A percentile compares a stretch with the other conserved stretches of the same genome.
These are phyloP conservation scores for Amniculicola lignicola DNA, from an alignment of 495 filamentous ascomycete species.

Conservation along the genomic window DNA sequence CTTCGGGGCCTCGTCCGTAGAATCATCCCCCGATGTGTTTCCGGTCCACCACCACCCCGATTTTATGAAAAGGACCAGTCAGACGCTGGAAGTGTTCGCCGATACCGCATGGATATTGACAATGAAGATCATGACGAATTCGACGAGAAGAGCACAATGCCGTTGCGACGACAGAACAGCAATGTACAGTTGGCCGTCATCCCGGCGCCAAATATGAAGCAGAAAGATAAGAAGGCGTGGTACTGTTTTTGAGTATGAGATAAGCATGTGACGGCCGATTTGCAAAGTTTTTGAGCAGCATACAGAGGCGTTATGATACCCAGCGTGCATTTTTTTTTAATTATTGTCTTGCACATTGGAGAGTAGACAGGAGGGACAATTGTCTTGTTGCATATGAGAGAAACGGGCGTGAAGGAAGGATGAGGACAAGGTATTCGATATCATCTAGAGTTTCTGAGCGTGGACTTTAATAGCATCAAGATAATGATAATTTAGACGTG, in stretches of 20 bases:
- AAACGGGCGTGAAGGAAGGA: no score
- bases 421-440: no score
- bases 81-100: conserved; percentile 21
- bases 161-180: background rate
- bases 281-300: conserved; percentile 8
- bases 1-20: conserved; percentile 17
- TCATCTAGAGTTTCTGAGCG: no score
- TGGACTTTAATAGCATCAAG: no score
- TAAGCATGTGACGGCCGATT: background rate
- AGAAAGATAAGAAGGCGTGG: conserved; percentile 14
- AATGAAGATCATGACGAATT: conserved; percentile 9
- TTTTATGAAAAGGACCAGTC: conserved; percentile 26
- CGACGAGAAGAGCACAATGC: conserved; percentile 15
- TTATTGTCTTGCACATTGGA: no score
- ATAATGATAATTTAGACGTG: no score
- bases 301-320: conserved; percentile 19
- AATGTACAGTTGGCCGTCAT: background rate
- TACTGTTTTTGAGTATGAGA: conserved; percentile 11
- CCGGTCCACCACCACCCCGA: conserved; percentile 14
- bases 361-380: no score
- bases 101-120: conserved; percentile 23
- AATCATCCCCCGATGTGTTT: conserved; percentile 20
- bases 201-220: background rate
- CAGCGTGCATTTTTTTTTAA: background rate
- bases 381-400: no score